Evolutionary conservation across 2,329 filamentous ascomycete genomes (phyloP).

Genomic region (Arthrobotrys sphaeroides): DNA sequence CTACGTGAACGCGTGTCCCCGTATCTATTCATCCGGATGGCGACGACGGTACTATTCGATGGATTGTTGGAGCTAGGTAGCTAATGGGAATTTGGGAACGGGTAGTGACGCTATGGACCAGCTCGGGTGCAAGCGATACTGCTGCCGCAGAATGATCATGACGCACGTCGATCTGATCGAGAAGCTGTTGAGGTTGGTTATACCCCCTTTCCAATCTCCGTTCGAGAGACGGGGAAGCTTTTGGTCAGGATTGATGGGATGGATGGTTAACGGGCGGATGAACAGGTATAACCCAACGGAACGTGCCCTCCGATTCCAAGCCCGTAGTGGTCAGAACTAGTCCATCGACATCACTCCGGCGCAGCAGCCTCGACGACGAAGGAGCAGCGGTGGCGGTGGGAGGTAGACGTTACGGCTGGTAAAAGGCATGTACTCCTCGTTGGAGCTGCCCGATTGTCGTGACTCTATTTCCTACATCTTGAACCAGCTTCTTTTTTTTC

Average conservation of each 20-base stretch:
- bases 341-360: neutral
- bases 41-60: neutral
- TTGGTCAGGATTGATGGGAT: too few relatives aligned
- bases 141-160: conserved; percentile 99
- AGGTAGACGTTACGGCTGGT: too few relatives aligned
- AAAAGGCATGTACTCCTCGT: too few relatives aligned
- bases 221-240: too few relatives aligned
- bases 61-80: neutral
- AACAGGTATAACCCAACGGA: conserved; percentile 49
- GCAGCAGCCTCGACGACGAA: neutral
- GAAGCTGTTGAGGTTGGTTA: conserved; percentile 83
- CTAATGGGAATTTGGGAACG: conserved; percentile 2
- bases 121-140: conserved; percentile 92
- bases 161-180: conserved; percentile 99
- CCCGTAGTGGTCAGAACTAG: conserved; percentile 39
- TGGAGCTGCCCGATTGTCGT: too few relatives aligned
- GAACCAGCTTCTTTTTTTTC: too few relatives aligned
- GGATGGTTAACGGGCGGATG: conserved; percentile 10
- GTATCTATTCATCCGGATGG: too few relatives aligned
- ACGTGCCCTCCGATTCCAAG: conserved; percentile 47
- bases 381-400: too few relatives aligned
- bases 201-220: neutral
- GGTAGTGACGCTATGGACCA: conserved; percentile 92
- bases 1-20: too few relatives aligned
- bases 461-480: too few relatives aligned